Conservation (phyloP, 192 early-diverging fungal species). For the Backusella tarrabulga region DNA sequence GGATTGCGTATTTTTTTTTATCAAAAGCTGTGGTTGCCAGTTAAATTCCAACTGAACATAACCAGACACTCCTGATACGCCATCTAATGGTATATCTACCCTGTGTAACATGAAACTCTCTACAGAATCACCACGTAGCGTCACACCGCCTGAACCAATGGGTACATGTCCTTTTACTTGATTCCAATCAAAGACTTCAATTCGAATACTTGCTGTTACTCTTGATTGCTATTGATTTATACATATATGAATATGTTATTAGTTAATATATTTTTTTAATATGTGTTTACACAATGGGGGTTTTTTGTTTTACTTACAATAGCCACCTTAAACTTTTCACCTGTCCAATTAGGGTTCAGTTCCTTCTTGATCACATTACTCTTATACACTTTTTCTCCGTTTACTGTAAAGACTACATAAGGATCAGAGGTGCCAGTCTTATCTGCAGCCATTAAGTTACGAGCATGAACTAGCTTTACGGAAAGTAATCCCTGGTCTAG, state of each 20-base stretch:
- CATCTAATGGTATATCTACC: slow-evolving; percentile 39
- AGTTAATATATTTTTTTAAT: not conserved
- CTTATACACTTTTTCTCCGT: slow-evolving; percentile 59
- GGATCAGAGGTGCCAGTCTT: slow-evolving; percentile 61
- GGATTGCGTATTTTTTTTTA: slow-evolving; percentile 49
- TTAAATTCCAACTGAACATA: slow-evolving; percentile 47
- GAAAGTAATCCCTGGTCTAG: slow-evolving; percentile 38
- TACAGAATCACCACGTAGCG: slow-evolving; percentile 25
- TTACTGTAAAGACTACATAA: slow-evolving; percentile 58
- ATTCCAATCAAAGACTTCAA: slow-evolving; percentile 71
- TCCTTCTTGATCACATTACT: slow-evolving; percentile 61
- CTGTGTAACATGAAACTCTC: slow-evolving; percentile 36
- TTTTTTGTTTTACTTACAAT: slow-evolving; percentile 12
- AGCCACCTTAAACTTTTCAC: slow-evolving; percentile 20
- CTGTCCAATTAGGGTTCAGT: slow-evolving; percentile 51
- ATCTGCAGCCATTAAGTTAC: slow-evolving; percentile 32
- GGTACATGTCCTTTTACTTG: slow-evolving; percentile 45
- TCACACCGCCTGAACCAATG: slow-evolving; percentile 39
- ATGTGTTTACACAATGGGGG: too few species aligned
- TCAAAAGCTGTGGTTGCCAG: slow-evolving; percentile 57
- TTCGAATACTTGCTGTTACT: slow-evolving; percentile 33
- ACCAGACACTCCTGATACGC: slow-evolving; percentile 27
- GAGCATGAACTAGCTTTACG: slow-evolving; percentile 22
- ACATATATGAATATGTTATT: not conserved
- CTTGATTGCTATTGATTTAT: slow-evolving; percentile 26